Evolutionary conservation across 495 filamentous ascomycete genomes (phyloP).

Genomic region (Baudoinia panamericana): DNA sequence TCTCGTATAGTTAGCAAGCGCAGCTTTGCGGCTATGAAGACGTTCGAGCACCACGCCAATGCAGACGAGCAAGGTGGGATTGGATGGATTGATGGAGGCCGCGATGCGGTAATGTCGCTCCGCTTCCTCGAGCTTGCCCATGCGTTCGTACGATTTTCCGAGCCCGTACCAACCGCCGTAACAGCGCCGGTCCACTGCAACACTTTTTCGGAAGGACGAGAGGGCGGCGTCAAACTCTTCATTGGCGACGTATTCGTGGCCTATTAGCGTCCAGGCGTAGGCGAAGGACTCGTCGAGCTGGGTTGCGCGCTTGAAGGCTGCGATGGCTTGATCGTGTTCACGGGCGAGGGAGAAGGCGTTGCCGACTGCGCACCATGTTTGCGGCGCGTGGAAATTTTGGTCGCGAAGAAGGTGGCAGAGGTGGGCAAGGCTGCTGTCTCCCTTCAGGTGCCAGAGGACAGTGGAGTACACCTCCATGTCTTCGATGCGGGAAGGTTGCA

Average conservation of each 20-base stretch:
- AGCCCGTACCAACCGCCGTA: slow-evolving; percentile 98
- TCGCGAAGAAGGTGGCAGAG: slow-evolving; percentile 83
- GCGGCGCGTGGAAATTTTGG: slow-evolving; percentile 69
- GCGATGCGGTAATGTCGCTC: slow-evolving; percentile 83
- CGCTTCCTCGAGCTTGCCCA: slow-evolving; percentile 82
- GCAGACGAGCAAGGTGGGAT: slow-evolving; percentile 78
- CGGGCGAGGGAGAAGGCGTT: slow-evolving; percentile 92
- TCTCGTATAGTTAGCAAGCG: slow-evolving; percentile 63
- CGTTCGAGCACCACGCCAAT: slow-evolving; percentile 83
- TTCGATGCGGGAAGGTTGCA: slow-evolving; percentile 65
- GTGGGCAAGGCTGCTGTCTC: slow-evolving; percentile 80
- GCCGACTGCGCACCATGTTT: slow-evolving; percentile 90
- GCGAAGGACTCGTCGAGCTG: slow-evolving; percentile 73
- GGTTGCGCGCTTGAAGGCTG: slow-evolving; percentile 89
- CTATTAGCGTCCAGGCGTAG: slow-evolving; percentile 89
- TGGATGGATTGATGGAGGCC: slow-evolving; percentile 75
- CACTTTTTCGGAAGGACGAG: slow-evolving; percentile 65
- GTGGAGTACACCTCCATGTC: slow-evolving; percentile 98
- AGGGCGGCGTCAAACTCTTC: slow-evolving; percentile 95
- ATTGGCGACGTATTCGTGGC: slow-evolving; percentile 90
- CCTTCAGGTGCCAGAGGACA: slow-evolving; percentile 89
- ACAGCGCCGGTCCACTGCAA: slow-evolving; percentile 73
- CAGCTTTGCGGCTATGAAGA: slow-evolving; percentile 61
- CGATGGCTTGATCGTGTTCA: slow-evolving; percentile 87
- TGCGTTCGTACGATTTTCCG: slow-evolving; percentile 82